A percentile compares a stretch with the other conserved stretches of the same genome.
These are phyloP conservation scores for Fusarium chlamydosporum DNA, from an alignment of 2,329 filamentous ascomycete species.

Conservation along the genomic window DNA sequence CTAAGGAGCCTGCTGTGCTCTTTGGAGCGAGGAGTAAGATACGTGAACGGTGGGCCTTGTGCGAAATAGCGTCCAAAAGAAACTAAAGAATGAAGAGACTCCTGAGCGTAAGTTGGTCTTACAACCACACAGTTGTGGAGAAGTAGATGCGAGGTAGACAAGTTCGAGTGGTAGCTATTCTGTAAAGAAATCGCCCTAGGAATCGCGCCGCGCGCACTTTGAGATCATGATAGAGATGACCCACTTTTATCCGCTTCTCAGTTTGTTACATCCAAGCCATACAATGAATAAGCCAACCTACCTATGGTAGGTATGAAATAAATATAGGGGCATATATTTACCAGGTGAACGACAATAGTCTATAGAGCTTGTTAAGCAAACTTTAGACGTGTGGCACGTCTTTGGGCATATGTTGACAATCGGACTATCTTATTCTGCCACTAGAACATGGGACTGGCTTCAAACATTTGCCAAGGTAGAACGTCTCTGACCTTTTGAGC, in stretches of 20 bases:
- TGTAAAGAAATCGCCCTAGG: not conserved
- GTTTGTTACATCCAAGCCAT: not conserved
- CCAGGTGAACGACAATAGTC: too few species aligned
- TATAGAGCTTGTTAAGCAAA: too few species aligned
- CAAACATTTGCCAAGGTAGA: too few species aligned
- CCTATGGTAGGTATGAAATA: not conserved
- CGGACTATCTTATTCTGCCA: too few species aligned
- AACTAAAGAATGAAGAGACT: not conserved
- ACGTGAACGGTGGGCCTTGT: not conserved
- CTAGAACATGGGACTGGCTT: too few species aligned
- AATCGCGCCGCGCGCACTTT: conserved; percentile 22
- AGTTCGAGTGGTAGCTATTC: not conserved
- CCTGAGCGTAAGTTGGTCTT: not conserved
- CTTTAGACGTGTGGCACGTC: too few species aligned
- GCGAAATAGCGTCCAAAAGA: not conserved
- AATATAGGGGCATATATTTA: not conserved
- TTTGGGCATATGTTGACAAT: too few species aligned
- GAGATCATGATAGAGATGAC: conserved; percentile 1
- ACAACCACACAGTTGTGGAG: not conserved
- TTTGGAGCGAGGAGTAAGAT: conserved; percentile 12
- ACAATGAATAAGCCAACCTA: not conserved
- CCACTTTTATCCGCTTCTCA: conserved; percentile 36
- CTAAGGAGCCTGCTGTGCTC: conserved; percentile 18
- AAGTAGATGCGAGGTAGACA: conserved; percentile 8
- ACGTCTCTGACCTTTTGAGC: too few species aligned